These are phyloP conservation scores for Parastagonospora nodorum DNA, from an alignment of 2,329 filamentous ascomycete species.

Conservation along the genomic window DNA sequence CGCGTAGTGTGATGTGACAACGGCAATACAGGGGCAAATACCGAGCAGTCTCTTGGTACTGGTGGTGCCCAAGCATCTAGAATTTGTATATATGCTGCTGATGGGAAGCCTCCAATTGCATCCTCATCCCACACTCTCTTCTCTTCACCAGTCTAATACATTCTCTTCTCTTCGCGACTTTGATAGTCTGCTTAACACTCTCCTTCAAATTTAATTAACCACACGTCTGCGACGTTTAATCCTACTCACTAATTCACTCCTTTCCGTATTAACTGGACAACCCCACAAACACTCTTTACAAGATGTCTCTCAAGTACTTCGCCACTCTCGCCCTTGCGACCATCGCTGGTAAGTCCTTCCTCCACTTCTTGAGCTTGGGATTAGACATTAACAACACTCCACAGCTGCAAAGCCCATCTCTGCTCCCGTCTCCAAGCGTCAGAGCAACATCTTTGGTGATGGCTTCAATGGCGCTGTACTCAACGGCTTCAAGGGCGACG, in stretches of 20 bases:
- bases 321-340: constrained; percentile 37
- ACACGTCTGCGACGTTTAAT: constrained; percentile 43
- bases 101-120: constrained; percentile 15
- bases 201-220: constrained; percentile 17
- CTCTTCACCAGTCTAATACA: constrained; percentile 33
- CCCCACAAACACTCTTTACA: constrained; percentile 12
- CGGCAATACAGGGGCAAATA: constrained; percentile 20
- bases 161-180: constrained; percentile 35
- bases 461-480: constrained; percentile 17
- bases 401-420: constrained; percentile 35
- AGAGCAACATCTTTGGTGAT: constrained; percentile 5
- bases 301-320: constrained; percentile 37
- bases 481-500: constrained; percentile 23
- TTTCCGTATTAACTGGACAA: constrained; percentile 27
- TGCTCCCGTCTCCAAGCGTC: constrained; percentile 23
- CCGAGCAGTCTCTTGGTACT: constrained; percentile 8
- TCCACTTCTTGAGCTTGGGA: background rate
- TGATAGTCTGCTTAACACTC: constrained; percentile 41
- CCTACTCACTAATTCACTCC: constrained; percentile 29
- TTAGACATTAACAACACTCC: constrained; percentile 12
- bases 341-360: constrained; percentile 35
- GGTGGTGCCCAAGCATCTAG: background rate
- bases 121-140: constrained; percentile 30
- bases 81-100: constrained; percentile 35
- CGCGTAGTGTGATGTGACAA: constrained; percentile 9